These are phyloP conservation scores for Eimeria acervulina DNA, from an alignment of 169 alveolate genomes.

Conservation along the genomic window DNA sequence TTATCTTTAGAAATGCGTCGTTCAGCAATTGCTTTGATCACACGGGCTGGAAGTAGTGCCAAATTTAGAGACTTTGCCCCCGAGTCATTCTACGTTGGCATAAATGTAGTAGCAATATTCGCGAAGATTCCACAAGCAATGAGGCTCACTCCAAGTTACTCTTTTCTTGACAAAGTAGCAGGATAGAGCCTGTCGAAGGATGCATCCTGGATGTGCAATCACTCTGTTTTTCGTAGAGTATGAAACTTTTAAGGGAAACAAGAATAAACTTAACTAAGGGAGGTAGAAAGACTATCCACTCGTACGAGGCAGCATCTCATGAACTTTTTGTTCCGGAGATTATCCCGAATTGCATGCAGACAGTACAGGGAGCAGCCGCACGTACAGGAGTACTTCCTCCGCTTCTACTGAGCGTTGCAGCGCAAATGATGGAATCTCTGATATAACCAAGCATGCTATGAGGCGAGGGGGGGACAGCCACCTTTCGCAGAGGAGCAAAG, in stretches of 20 bases:
- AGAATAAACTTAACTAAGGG: background rate
- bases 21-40: background rate
- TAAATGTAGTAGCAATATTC: background rate
- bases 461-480: background rate
- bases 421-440: background rate
- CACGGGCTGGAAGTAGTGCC: background rate
- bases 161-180: too few species aligned
- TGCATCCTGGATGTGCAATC: background rate
- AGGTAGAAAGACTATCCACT: background rate
- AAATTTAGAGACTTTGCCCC: background rate
- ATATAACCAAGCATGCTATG: background rate
- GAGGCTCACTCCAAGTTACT: background rate
- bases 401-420: background rate
- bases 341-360: slow-evolving; percentile 47
- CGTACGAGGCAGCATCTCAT: background rate
- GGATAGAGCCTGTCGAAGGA: background rate
- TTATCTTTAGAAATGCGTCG: background rate
- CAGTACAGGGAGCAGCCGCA: slow-evolving; percentile 40
- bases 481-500: slow-evolving; percentile 24
- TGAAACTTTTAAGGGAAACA: background rate
- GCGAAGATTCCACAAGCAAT: background rate
- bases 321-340: background rate
- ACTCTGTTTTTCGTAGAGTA: background rate
- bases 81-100: background rate
- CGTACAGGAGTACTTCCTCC: slow-evolving; percentile 46